Evolutionary conservation across 2,329 filamentous ascomycete genomes (phyloP).

Genomic region (Trichophyton rubrum): DNA sequence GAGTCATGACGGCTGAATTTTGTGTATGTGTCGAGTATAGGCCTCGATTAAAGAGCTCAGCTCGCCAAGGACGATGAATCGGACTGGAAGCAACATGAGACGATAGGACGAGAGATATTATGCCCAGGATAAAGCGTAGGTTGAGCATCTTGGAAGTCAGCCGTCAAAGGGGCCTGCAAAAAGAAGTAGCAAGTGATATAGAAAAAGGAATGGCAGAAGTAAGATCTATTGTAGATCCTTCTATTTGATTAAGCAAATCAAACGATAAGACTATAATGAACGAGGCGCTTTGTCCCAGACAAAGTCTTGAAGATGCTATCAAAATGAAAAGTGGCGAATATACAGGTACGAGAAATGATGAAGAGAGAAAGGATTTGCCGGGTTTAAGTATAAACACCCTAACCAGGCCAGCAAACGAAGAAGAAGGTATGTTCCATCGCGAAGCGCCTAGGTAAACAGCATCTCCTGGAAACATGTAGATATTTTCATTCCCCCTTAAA

Average conservation of each 20-base stretch:
- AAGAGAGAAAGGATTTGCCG: background rate
- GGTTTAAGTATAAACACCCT: background rate
- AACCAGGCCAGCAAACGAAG: background rate
- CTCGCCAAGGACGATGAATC: constrained; percentile 3
- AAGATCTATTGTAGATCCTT: background rate
- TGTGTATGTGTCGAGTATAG: background rate
- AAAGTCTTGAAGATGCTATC: background rate
- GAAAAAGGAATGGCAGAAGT: background rate
- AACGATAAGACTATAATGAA: background rate
- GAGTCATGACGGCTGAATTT: constrained; percentile 7
- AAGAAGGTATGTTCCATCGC: background rate
- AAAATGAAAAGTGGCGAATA: background rate
- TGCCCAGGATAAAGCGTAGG: background rate
- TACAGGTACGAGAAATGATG: background rate
- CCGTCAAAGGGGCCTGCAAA: background rate
- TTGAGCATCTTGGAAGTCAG: background rate
- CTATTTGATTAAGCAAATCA: background rate
- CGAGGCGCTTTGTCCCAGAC: background rate
- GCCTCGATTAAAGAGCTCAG: background rate
- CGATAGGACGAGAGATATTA: background rate
- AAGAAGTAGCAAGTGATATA: too few species aligned
- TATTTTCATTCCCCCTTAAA: background rate
- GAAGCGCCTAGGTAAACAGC: background rate
- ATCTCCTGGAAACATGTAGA: background rate
- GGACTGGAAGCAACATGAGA: constrained; percentile 3